A percentile compares a stretch with the other conserved stretches of the same genome.
These are phyloP conservation scores for Lipomyces yamadae DNA, from an alignment of 805 yeast genomes.

Conservation along the genomic window DNA sequence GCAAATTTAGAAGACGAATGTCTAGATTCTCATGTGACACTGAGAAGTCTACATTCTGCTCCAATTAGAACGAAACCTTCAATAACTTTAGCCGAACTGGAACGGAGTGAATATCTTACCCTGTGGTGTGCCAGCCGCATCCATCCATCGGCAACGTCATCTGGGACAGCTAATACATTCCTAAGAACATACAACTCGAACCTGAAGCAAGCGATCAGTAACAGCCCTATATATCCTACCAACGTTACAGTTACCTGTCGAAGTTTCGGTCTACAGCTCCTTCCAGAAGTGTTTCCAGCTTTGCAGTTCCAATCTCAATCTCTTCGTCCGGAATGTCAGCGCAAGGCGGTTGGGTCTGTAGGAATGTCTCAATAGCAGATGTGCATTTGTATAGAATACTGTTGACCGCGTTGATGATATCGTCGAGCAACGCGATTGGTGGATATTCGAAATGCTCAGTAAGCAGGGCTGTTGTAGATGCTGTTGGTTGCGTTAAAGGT, in stretches of 20 bases:
- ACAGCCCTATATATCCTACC: background rate
- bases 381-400: constrained; percentile 82
- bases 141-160: constrained; percentile 68
- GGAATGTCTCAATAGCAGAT: constrained; percentile 71
- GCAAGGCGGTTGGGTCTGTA: constrained; percentile 50
- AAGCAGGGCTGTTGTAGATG: constrained; percentile 55
- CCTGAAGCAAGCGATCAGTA: constrained; percentile 10
- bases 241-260: constrained; percentile 55
- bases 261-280: constrained; percentile 77
- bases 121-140: constrained; percentile 72
- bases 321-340: constrained; percentile 34
- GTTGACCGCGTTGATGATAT: constrained; percentile 84
- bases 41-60: constrained; percentile 30
- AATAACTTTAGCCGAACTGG: constrained; percentile 23
- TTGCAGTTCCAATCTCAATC: constrained; percentile 76
- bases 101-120: constrained; percentile 39
- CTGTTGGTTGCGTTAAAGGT: constrained; percentile 27
- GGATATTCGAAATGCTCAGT: constrained; percentile 88
- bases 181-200: constrained; percentile 80
- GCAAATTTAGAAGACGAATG: constrained; percentile 26
- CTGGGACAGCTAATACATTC: constrained; percentile 74
- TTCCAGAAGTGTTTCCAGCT: constrained; percentile 76
- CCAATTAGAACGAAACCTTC: background rate
- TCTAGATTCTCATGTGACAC: constrained; percentile 25
- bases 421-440: constrained; percentile 82